Base-by-base conservation (phyloP, 169 alveolate species). In the Plasmodium coatneyi region DNA sequence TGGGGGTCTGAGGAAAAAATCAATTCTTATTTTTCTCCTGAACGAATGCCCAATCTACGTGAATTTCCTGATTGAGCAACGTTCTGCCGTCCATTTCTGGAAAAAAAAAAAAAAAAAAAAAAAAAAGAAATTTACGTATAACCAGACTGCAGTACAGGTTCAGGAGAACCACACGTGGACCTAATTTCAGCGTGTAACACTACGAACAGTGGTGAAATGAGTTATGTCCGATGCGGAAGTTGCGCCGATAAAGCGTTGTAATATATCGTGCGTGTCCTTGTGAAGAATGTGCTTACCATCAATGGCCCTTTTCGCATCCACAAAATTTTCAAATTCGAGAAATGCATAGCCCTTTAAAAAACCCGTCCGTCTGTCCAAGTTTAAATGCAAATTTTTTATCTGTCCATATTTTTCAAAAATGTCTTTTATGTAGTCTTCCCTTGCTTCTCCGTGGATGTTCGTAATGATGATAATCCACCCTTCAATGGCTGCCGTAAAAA, bases 331-430 rank as follows among this genome's bases (percentile, higher is more conserved):
- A 92, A 82, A 98, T 93, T 98, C 98, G 39, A 98, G 94, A 91
- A 98, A 96, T 34, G 99, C 98, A 92, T 97, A 98, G 22, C 99
- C 99, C 82, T 97, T 98, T 54, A 96, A 98, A 92, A 97, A 98
- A 16, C 99, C 99, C 5, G 99, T 96, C 80, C 99, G 95, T 78
- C 99, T 96, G 86, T 98, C 99, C 80, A 98, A 95, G 94, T 98
- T 98, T 92, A 98, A 95, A 83, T 98, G 99, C 28, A 98, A 89
- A 90, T 96, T 98, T 79, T 97, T 97, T 22, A 98, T 95, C 49
- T 96, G 96, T 46, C 99, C 99, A 94, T 92, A 98, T 70, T 95
- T 96, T 54, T 97, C 97, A 84, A 98, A 98, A 41, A 96, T 96
- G 93, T 98, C 99, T 74, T 95, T 94, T 12, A 98, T 83, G 90